A percentile compares a stretch with the other conserved stretches of the same genome.
phyloP scores from a whole-genome alignment of 176 grass and related monocot species.

The Phoenix roebelenii region DNA sequence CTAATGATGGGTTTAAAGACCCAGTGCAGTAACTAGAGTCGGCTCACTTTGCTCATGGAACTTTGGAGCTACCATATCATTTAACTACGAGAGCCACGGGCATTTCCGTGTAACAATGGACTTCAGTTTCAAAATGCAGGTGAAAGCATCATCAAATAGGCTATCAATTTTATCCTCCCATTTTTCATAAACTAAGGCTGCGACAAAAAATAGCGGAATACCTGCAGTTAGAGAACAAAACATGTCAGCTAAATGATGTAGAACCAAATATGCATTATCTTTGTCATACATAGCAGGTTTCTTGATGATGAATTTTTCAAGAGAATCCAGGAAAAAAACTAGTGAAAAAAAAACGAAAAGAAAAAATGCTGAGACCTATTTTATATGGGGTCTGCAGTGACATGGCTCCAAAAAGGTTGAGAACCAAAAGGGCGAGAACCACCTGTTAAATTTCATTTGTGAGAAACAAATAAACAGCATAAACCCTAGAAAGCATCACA shows the following conservation, averaged over 20 bases:
- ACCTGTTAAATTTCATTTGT: constrained; percentile 40
- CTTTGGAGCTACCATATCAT: too few species aligned
- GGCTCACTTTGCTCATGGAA: too few species aligned
- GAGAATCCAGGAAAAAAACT: too few species aligned
- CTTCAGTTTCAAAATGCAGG: constrained; percentile 38
- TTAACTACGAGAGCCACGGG: constrained; percentile 11
- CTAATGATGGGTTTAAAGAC: too few species aligned
- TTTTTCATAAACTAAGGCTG: constrained; percentile 79
- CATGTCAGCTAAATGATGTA: neutral
- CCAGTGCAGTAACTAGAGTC: too few species aligned
- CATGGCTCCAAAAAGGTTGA: constrained; percentile 64
- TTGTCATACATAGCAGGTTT: neutral
- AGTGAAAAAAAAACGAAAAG: constrained; percentile 4
- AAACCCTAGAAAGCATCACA: neutral
- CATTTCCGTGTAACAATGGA: constrained; percentile 35
- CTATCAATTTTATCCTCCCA: constrained; percentile 70
- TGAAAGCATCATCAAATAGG: constrained; percentile 25
- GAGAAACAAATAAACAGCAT: constrained; percentile 8
- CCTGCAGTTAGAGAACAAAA: constrained; percentile 38
- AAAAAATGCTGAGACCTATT: constrained; percentile 48
- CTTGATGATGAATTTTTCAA: too few species aligned
- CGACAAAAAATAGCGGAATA: constrained; percentile 48
- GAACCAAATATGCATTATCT: constrained; percentile 3
- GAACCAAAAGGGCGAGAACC: constrained; percentile 45
- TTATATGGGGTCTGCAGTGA: constrained; percentile 52